A percentile compares a stretch with the other conserved stretches of the same genome.
phyloP scores from a whole-genome alignment of 495 filamentous ascomycete genomes.

The Podospora australis region DNA sequence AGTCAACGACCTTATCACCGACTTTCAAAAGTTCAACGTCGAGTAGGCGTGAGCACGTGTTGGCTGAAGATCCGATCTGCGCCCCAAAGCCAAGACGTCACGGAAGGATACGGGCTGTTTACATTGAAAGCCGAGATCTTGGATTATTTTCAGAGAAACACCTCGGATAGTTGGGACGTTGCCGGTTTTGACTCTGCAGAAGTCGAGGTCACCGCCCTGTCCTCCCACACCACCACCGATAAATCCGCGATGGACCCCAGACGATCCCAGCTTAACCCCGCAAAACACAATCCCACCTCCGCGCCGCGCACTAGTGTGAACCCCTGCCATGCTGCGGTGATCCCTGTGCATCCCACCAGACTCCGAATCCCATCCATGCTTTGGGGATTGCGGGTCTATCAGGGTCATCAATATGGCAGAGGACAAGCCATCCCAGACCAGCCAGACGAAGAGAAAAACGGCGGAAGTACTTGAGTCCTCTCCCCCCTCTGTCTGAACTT shows the following conservation, averaged over 20 bases:
- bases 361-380: conserved; percentile 10
- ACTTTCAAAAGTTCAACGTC: conserved; percentile 20
- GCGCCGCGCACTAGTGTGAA: conserved; percentile 13
- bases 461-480: conserved; percentile 15
- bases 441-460: background rate
- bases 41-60: conserved; percentile 5
- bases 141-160: too few species aligned
- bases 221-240: conserved; percentile 16
- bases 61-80: conserved; percentile 2
- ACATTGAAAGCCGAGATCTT: too few species aligned
- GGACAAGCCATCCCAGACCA: background rate
- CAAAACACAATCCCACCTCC: conserved; percentile 21
- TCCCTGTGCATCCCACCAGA: conserved; percentile 20
- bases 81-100: background rate
- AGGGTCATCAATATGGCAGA: background rate
- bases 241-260: conserved; percentile 8
- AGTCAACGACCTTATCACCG: conserved; percentile 28
- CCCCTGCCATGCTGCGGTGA: background rate
- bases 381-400: background rate
- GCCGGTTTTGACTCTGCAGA: conserved; percentile 1
- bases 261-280: conserved; percentile 5
- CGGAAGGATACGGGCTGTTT: background rate
- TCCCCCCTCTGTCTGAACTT: conserved; percentile 1
- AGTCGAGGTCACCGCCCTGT: background rate
- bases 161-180: conserved; percentile 4